Base-by-base conservation (phyloP, 2,329 filamentous ascomycete species). In the Verticillium albo-atrum region DNA sequence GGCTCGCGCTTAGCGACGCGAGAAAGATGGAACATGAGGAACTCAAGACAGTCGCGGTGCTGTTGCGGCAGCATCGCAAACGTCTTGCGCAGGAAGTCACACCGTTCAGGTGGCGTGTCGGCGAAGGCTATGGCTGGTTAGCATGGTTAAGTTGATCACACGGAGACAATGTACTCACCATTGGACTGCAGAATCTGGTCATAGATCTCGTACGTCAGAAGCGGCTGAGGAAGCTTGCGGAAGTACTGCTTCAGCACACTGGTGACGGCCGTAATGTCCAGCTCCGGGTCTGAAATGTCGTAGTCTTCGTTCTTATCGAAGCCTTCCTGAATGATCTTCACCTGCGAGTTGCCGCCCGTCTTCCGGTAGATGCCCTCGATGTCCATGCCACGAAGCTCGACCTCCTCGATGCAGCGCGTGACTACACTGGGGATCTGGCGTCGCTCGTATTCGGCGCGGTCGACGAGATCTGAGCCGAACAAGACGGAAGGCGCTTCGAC, bases 241-340 rank as follows among this genome's bases (percentile, higher is more conserved):
- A 99, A 97, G 72, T 98, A 99, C 74, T 98, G 94, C 79, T 99
- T 99, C 68, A 99, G 77, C 23, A 94, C 91, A 70, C 92, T 97
- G 2, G 95, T 98, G 59, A 99, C 92, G 14, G 95, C 92, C 59
- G 96, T 96, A 63, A 99, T 98, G 72, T 99, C 95, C 58, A 98
- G 82, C 65, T 92, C 90, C 1, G 92, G 91, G 68, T 98, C 95
- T 3, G 92, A 96, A 60, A 99, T 96, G 71, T 98, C 94, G 71
- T 87, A 95, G 69, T 94, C 91, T 64, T 90, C 85, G 61, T 85
- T 89, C 72, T 88, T 89, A 73, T 97, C 93, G 71, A 99, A 98
- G 14, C 93, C 92, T 65, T 93, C 90, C 69, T 94, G 91, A 67
- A 99, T 91, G 68, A 85, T 82, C 73, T 96, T 96, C 71, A 97